Evolutionary conservation across 2,329 filamentous ascomycete species (phyloP).

Genomic region (Penicillium crustosum): DNA sequence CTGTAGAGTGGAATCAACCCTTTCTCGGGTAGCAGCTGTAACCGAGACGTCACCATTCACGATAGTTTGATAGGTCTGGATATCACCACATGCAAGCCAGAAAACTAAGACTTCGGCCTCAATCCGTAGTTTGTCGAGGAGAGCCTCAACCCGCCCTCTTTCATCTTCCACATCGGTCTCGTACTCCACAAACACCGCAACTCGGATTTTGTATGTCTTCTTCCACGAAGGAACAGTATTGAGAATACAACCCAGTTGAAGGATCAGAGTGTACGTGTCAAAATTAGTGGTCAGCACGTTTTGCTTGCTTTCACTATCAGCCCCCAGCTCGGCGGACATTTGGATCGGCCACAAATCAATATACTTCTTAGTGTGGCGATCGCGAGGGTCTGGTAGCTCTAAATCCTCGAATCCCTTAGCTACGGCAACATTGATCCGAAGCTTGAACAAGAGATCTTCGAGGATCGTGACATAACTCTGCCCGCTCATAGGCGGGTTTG

Average conservation of each 20-base stretch:
- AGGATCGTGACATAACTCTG: slow-evolving; percentile 78
- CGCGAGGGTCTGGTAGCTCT: slow-evolving; percentile 65
- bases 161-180: slow-evolving; percentile 82
- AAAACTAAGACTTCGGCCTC: slow-evolving; percentile 77
- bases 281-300: slow-evolving; percentile 82
- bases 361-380: slow-evolving; percentile 66
- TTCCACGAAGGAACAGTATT: slow-evolving; percentile 81
- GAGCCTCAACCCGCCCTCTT: slow-evolving; percentile 65
- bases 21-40: slow-evolving; percentile 56
- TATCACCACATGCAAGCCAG: slow-evolving; percentile 71
- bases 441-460: slow-evolving; percentile 73
- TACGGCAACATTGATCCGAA: slow-evolving; percentile 81
- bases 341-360: slow-evolving; percentile 92
- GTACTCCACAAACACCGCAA: slow-evolving; percentile 87
- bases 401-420: slow-evolving; percentile 77
- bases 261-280: slow-evolving; percentile 84
- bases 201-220: slow-evolving; percentile 67
- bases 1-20: slow-evolving; percentile 65
- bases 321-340: slow-evolving; percentile 80
- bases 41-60: slow-evolving; percentile 65
- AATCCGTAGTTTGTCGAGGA: slow-evolving; percentile 79
- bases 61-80: slow-evolving; percentile 74
- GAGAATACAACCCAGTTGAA: slow-evolving; percentile 82
- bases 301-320: slow-evolving; percentile 61
- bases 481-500: slow-evolving; percentile 66